Evolutionary conservation across 2,329 filamentous ascomycete genomes (phyloP), one percentile per base, ranked within the genome.

Genomic region (Fonsecaea monophora): DNA sequence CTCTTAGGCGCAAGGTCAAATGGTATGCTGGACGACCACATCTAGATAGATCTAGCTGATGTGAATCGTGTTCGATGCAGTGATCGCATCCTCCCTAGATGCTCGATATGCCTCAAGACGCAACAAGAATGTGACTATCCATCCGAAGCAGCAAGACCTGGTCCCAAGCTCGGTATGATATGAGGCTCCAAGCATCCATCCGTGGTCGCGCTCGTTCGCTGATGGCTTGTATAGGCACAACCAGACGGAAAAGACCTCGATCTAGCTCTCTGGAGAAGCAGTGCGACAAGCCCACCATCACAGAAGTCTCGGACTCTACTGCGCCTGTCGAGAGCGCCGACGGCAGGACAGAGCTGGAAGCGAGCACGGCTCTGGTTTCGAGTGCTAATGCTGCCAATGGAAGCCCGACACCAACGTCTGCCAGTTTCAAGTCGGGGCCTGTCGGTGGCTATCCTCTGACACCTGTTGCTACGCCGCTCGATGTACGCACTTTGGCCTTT

Each of bases 101-200:
- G 60, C 50, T 62, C 60, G 30, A 62, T 62, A 37, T 62, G 45
- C 60, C 5, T 37, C 25, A 35, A 30, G 45, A 54, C 30, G 3
- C 13, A 37, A n/a, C 60, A 62, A 53, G 45, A 21, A n/a, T 67
- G 64, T 60, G 45, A 30, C 13, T 67, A 67, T 35, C 64, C 64
- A 15, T n/a, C 45, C 5, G 53, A 53, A 30, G 55, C 62, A 13
- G 53, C 56, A n/a, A 64, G 59, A 30, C 64, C 64, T 18, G 64
- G 64, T 30, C 64, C 64, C 53, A 67, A 67, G 45, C 35, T 55
- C n/a, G 76, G 75, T 48, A 48, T 38, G 25, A 13, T 54, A 15
- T 53, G 53, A 15, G 21, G 21, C 53, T 25, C 5, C 53, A 9
- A 38, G 9, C 35, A 38, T 38, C 35, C 1, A 38, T 38, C 3